phyloP scores from a whole-genome alignment of 495 filamentous ascomycete species.

The Viridothelium virens region DNA sequence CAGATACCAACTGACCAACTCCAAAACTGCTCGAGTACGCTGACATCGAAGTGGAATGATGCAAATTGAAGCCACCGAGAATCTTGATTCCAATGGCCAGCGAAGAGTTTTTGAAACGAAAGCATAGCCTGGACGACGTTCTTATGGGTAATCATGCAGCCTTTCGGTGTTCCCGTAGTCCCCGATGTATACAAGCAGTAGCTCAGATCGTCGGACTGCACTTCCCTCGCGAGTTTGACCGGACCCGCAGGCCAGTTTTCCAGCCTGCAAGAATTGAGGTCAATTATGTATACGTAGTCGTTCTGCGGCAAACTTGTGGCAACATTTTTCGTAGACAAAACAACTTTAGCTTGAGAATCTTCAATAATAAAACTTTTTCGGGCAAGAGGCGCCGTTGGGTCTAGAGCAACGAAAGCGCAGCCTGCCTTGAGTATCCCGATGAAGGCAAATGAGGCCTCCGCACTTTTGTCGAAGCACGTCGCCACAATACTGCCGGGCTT shows the following conservation, averaged over 20 bases:
- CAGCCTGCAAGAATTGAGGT: conserved; percentile 33
- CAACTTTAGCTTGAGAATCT: conserved; percentile 49
- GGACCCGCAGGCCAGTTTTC: neutral
- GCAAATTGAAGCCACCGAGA: conserved; percentile 84
- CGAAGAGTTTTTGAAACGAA: conserved; percentile 62
- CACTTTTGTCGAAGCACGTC: conserved; percentile 73
- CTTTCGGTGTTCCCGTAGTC: conserved; percentile 75
- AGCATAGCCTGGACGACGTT: conserved; percentile 70
- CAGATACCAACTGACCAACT: conserved; percentile 79
- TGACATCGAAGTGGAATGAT: conserved; percentile 83
- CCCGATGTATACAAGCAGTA: conserved; percentile 79
- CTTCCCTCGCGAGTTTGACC: conserved; percentile 22
- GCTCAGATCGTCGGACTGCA: conserved; percentile 42
- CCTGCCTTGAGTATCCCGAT: conserved; percentile 75
- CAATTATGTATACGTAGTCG: conserved; percentile 34
- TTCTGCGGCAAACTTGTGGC: conserved; percentile 29
- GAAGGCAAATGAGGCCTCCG: conserved; percentile 69
- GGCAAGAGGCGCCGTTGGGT: conserved; percentile 53
- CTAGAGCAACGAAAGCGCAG: conserved; percentile 71
- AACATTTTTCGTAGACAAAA: conserved; percentile 43
- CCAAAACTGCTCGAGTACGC: conserved; percentile 82
- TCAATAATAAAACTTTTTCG: conserved; percentile 57
- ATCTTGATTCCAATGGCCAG: conserved; percentile 54
- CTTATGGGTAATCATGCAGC: conserved; percentile 65
- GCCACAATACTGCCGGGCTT: conserved; percentile 53